Conservation (phyloP, 495 filamentous ascomycete genomes). For the Glutinoglossum americanum region DNA sequence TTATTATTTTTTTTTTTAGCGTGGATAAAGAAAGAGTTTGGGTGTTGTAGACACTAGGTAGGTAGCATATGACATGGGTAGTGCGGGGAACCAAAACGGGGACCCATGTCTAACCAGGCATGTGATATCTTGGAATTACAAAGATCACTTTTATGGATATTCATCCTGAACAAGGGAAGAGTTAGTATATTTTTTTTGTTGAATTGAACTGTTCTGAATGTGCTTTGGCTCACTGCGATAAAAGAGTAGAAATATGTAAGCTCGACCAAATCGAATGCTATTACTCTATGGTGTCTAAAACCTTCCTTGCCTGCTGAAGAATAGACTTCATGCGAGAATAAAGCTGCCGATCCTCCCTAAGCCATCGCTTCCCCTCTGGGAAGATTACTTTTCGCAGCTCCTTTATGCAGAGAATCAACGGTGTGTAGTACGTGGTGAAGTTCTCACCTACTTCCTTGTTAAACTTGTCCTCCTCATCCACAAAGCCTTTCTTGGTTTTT, state of each 20-base stretch:
- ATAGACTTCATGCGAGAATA: conserved; percentile 10
- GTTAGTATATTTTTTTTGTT: too few relatives aligned
- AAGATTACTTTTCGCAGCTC: conserved; percentile 12
- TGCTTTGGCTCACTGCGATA: conserved; percentile 1
- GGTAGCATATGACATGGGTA: too few relatives aligned
- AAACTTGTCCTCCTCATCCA: conserved; percentile 11
- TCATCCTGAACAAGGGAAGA: too few relatives aligned
- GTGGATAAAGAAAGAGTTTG: too few relatives aligned
- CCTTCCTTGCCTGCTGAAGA: conserved; percentile 11
- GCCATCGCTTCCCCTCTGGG: conserved; percentile 10
- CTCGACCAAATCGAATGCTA: conserved; percentile 6
- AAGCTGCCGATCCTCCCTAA: conserved; percentile 9
- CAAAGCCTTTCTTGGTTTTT: conserved; percentile 7
- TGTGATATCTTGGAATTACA: too few relatives aligned
- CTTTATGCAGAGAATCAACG: conserved; percentile 8
- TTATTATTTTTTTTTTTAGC: too few relatives aligned
- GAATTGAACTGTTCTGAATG: background rate
- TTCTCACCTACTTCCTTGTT: conserved; percentile 6
- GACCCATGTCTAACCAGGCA: too few relatives aligned
- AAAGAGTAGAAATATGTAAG: conserved; percentile 5
- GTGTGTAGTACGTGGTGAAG: conserved; percentile 5
- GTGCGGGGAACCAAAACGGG: too few relatives aligned
- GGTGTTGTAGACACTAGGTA: too few relatives aligned
- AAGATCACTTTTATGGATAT: too few relatives aligned
- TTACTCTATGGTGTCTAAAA: conserved; percentile 5